Evolutionary conservation across 1,284 basidiomycete genomes (phyloP).

Genomic region (Trametes pubescens): DNA sequence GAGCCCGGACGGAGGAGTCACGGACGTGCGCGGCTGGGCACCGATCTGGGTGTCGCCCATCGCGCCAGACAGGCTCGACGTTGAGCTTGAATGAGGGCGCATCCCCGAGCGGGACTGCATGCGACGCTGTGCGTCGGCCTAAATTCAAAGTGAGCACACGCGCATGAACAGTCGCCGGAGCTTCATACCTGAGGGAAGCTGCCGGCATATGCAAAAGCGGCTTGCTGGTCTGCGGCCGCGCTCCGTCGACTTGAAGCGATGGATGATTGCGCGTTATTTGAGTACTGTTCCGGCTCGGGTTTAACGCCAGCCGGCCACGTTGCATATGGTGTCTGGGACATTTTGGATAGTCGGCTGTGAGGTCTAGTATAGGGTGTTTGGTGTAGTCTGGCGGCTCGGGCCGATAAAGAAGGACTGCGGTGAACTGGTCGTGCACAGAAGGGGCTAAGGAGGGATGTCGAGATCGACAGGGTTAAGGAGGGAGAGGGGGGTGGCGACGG

Average conservation of each 20-base stretch:
- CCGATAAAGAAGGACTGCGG: slow-evolving; percentile 33
- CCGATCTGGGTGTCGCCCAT: slow-evolving; percentile 62
- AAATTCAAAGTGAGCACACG: background rate
- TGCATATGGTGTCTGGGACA: slow-evolving; percentile 41
- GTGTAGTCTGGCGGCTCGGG: slow-evolving; percentile 32
- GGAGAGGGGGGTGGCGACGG: slow-evolving; percentile 38
- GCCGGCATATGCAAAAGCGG: slow-evolving; percentile 32
- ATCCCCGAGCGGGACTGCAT: slow-evolving; percentile 26
- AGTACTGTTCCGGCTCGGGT: slow-evolving; percentile 37
- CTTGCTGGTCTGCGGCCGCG: slow-evolving; percentile 43
- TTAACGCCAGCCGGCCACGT: slow-evolving; percentile 40
- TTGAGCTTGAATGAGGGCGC: slow-evolving; percentile 32
- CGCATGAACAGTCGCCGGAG: background rate
- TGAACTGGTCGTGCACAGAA: slow-evolving; percentile 32
- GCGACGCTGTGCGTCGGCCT: slow-evolving; percentile 31
- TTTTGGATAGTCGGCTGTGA: slow-evolving; percentile 31
- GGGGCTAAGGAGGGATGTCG: slow-evolving; percentile 26
- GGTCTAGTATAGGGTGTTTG: slow-evolving; percentile 30
- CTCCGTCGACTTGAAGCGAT: slow-evolving; percentile 35
- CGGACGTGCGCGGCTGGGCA: slow-evolving; percentile 43
- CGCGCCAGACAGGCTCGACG: slow-evolving; percentile 69
- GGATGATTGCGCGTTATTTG: slow-evolving; percentile 30
- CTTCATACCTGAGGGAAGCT: slow-evolving; percentile 37
- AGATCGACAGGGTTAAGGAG: slow-evolving; percentile 30
- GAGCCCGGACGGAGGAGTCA: slow-evolving; percentile 45